phyloP scores from a whole-genome alignment of 2,329 filamentous ascomycete species.

The Thielaviopsis euricoi region DNA sequence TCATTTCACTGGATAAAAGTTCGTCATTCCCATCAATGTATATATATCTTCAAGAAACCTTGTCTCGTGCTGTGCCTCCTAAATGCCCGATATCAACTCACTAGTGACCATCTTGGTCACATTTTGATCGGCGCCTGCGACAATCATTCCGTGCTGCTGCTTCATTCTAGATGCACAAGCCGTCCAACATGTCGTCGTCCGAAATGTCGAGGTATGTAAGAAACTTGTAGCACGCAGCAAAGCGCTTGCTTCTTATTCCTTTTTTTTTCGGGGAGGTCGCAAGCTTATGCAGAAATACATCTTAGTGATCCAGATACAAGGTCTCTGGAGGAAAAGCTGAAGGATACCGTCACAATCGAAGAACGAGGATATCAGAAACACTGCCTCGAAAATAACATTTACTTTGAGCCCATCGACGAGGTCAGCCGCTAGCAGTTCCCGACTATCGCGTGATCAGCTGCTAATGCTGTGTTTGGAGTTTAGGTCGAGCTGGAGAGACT shows the following conservation, averaged over 20 bases:
- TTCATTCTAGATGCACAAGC: too few relatives aligned
- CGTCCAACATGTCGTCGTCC: too few relatives aligned
- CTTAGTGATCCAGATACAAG: neutral
- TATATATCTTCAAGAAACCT: neutral
- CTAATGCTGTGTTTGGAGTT: neutral
- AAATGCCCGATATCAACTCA: too few relatives aligned
- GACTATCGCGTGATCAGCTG: too few relatives aligned
- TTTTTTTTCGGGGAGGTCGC: neutral
- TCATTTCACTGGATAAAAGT: neutral
- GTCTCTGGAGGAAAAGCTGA: neutral
- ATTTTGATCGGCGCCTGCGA: too few relatives aligned
- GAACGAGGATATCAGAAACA: constrained; percentile 1
- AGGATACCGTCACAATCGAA: neutral
- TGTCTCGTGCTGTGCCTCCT: neutral
- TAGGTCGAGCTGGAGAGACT: constrained; percentile 1
- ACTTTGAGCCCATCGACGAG: constrained; percentile 7
- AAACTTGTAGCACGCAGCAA: too few relatives aligned
- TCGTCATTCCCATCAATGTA: neutral
- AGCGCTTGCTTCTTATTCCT: too few relatives aligned
- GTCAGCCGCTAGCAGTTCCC: neutral
- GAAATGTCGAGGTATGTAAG: too few relatives aligned
- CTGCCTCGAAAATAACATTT: neutral
- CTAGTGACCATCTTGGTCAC: too few relatives aligned
- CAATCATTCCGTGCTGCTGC: too few relatives aligned
- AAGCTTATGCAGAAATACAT: neutral